phyloP scores from a whole-genome alignment of 2,329 filamentous ascomycete species.

The Aspergillus udagawae region DNA sequence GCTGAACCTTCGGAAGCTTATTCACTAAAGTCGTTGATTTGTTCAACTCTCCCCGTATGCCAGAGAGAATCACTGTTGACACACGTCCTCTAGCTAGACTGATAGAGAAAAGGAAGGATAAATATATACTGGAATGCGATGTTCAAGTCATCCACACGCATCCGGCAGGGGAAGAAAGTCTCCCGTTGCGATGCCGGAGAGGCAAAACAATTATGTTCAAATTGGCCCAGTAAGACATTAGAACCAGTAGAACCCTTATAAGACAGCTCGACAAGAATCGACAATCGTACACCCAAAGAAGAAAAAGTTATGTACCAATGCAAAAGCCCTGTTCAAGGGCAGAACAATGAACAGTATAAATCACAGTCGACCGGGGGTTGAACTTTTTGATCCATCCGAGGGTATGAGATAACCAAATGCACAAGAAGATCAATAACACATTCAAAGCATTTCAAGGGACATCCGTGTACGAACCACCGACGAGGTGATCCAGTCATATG shows the following conservation, averaged over 20 bases:
- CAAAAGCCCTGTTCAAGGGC: background rate
- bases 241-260: background rate
- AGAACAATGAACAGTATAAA: background rate
- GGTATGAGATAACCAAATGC: conserved; percentile 2
- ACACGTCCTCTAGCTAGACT: background rate
- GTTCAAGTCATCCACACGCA: background rate
- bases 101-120: background rate
- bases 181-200: background rate
- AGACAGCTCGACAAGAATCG: background rate
- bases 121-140: background rate
- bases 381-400: conserved; percentile 6
- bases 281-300: background rate
- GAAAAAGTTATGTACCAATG: background rate
- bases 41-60: background rate
- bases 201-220: background rate
- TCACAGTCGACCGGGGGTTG: background rate
- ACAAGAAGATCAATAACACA: conserved; percentile 3
- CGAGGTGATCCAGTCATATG: conserved; percentile 32
- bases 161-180: background rate
- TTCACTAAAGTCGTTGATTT: background rate
- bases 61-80: background rate
- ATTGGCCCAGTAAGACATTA: background rate
- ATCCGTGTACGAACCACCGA: background rate
- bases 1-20: background rate
- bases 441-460: background rate